Conservation (phyloP, 306 rosid species). For the Glycine tomentella region DNA sequence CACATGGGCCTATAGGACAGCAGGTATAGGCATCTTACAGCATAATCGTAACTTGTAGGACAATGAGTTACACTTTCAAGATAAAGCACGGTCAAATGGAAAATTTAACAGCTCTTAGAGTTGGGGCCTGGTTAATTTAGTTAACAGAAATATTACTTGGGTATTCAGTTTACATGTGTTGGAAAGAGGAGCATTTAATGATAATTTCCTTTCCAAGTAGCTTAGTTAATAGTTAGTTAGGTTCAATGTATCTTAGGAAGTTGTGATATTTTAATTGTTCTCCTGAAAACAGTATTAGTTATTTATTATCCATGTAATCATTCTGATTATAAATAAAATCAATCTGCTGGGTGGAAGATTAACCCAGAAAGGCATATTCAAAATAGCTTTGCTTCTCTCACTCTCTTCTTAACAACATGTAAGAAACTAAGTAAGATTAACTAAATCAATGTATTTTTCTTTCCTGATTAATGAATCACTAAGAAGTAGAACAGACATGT, state of each 20-base stretch:
- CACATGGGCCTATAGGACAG: neutral
- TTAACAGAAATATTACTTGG: neutral
- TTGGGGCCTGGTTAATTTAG: neutral
- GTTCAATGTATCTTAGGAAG: too few relatives aligned
- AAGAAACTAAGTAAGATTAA: slow-evolving; percentile 5
- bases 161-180: neutral
- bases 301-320: too few relatives aligned
- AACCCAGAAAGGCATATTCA: too few relatives aligned
- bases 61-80: neutral
- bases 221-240: too few relatives aligned
- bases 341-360: too few relatives aligned
- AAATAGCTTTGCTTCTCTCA: too few relatives aligned
- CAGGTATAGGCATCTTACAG: slow-evolving; percentile 15
- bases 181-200: too few relatives aligned
- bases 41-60: neutral
- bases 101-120: neutral
- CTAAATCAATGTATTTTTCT: neutral
- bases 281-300: too few relatives aligned
- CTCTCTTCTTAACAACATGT: neutral
- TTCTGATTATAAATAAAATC: too few relatives aligned
- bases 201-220: too few relatives aligned
- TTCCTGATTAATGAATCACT: neutral
- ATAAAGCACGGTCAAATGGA: slow-evolving; percentile 29
- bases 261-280: too few relatives aligned
- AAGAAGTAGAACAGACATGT: neutral